phyloP scores from a whole-genome alignment of 495 filamentous ascomycete species.

The Tuber melanosporum region DNA sequence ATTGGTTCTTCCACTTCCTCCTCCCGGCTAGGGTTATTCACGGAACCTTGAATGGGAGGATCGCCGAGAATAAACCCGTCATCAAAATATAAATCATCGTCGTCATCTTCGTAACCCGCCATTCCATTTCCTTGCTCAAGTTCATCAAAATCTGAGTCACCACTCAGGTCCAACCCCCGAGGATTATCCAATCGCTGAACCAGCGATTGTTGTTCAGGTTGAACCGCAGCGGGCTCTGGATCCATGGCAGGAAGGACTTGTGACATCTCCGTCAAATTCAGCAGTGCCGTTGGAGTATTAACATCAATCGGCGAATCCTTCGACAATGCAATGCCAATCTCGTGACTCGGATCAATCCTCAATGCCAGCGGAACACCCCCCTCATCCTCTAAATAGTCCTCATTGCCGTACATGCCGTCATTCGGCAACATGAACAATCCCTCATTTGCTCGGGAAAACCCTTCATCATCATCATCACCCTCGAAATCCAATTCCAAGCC shows the following conservation, averaged over 20 bases:
- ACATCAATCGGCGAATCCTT: slow-evolving; percentile 5
- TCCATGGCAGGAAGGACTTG: slow-evolving; percentile 29
- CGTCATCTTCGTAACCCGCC: slow-evolving; percentile 44
- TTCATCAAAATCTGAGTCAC: slow-evolving; percentile 33
- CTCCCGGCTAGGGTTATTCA: background rate
- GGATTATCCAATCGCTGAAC: slow-evolving; percentile 29
- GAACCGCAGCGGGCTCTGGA: slow-evolving; percentile 15
- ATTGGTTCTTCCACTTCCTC: background rate
- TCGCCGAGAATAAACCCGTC: slow-evolving; percentile 57
- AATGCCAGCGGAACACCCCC: slow-evolving; percentile 9
- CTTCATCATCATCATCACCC: slow-evolving; percentile 53
- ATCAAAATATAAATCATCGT: slow-evolving; percentile 77
- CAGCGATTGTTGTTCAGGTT: background rate
- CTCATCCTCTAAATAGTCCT: slow-evolving; percentile 9
- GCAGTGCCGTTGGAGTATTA: slow-evolving; percentile 2
- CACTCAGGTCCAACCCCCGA: slow-evolving; percentile 27
- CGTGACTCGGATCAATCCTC: slow-evolving; percentile 6
- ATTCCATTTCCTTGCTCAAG: slow-evolving; percentile 25
- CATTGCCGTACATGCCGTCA: background rate
- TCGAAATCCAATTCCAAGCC: slow-evolving; percentile 75
- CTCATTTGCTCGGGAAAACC: slow-evolving; percentile 46
- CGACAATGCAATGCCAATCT: slow-evolving; percentile 25
- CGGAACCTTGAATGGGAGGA: background rate
- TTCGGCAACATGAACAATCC: slow-evolving; percentile 21
- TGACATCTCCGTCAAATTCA: background rate